Conservation (phyloP, 1,139 yeast species). For the Wickerhamomyces sp. region DNA sequence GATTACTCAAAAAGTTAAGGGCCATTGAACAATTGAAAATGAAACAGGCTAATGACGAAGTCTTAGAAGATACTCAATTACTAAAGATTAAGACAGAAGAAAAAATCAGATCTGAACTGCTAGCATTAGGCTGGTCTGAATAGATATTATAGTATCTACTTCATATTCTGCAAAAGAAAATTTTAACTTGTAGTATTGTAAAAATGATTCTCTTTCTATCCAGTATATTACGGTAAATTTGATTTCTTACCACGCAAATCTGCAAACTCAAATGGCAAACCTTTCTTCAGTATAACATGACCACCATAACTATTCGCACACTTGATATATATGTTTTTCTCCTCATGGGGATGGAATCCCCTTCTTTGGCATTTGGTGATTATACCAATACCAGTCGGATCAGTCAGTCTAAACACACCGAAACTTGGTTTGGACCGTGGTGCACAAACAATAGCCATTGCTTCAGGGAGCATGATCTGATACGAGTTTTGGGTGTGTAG, state of each 20-base stretch:
- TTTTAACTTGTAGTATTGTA: no score
- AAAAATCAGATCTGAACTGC: constrained; percentile 68
- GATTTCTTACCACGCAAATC: constrained; percentile 33
- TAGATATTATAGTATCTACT: not conserved
- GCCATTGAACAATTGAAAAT: constrained; percentile 88
- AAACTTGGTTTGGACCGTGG: constrained; percentile 43
- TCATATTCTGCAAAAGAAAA: no score
- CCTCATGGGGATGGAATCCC: constrained; percentile 57
- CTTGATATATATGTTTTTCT: constrained; percentile 38
- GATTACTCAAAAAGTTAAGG: constrained; percentile 84
- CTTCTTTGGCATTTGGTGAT: constrained; percentile 40
- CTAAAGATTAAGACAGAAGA: constrained; percentile 85
- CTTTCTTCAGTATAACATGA: constrained; percentile 40
- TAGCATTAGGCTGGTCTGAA: constrained; percentile 64
- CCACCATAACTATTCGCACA: constrained; percentile 40
- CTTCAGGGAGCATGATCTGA: constrained; percentile 63
- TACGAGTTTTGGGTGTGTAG: constrained; percentile 59
- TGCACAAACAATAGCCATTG: constrained; percentile 58
- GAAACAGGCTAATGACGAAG: constrained; percentile 80
- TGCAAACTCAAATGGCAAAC: constrained; percentile 38
- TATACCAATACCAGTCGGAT: constrained; percentile 53
- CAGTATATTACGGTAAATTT: not conserved
- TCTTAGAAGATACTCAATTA: constrained; percentile 88
- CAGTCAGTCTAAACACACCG: constrained; percentile 54
- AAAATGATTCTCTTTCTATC: not conserved